Percentiles rank a stretch among this genome's conserved stretches.
phyloP scores from a whole-genome alignment of 768 basidiomycete species.

The Amylocystis lapponica region DNA sequence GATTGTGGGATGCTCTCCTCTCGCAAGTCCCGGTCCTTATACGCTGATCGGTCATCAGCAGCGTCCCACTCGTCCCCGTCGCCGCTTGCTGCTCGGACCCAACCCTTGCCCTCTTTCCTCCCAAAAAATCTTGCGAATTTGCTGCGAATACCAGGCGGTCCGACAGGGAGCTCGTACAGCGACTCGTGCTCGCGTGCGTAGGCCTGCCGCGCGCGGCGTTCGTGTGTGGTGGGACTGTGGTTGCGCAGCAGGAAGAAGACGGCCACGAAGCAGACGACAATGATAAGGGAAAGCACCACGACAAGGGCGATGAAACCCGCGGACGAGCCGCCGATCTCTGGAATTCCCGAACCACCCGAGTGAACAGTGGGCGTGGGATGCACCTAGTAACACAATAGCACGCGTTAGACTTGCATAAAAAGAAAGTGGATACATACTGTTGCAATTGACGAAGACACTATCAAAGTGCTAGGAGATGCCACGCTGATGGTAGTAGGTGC shows the following conservation, averaged over 20 bases:
- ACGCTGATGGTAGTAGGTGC: too few species aligned
- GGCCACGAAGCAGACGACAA: slow-evolving; percentile 46
- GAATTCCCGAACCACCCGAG: slow-evolving; percentile 8
- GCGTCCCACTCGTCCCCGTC: slow-evolving; percentile 38
- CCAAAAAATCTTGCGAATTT: slow-evolving; percentile 23
- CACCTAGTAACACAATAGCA: too few species aligned
- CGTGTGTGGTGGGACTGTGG: slow-evolving; percentile 34
- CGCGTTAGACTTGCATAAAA: too few species aligned
- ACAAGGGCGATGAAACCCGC: slow-evolving; percentile 59
- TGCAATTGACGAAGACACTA: too few species aligned
- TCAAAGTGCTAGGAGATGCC: too few species aligned
- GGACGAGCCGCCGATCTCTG: slow-evolving; percentile 21
- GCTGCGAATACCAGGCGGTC: slow-evolving; percentile 24
- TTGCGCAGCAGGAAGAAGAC: slow-evolving; percentile 53
- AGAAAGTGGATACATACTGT: too few species aligned
- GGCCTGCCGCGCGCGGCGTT: slow-evolving; percentile 20
- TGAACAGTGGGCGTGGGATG: neutral
- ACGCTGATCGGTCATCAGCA: slow-evolving; percentile 11
- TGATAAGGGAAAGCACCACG: slow-evolving; percentile 46
- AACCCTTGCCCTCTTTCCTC: slow-evolving; percentile 33
- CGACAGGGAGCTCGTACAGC: slow-evolving; percentile 14
- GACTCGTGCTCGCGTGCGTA: slow-evolving; percentile 8
- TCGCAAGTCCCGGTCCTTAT: neutral
- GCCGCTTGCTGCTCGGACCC: slow-evolving; percentile 44
- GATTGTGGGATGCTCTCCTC: neutral